Conservation (phyloP, 176 grass and related monocot genomes). For the Juncus effusus region DNA sequence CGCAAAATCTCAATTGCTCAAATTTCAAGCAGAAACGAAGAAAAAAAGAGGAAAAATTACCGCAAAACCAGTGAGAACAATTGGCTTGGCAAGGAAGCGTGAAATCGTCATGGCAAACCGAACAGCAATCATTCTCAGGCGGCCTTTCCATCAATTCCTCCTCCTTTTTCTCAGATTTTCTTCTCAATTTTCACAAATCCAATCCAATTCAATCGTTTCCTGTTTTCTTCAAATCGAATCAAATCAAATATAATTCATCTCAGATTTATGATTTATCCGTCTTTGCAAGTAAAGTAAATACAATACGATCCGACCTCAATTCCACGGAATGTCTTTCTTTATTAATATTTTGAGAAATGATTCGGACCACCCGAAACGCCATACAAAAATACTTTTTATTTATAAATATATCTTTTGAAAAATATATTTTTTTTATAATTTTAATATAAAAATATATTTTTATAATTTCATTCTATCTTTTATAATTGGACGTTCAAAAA, state of each 20-base stretch:
- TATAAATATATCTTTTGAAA: no score
- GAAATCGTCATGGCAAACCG: slow-evolving; percentile 84
- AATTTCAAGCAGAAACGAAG: not conserved
- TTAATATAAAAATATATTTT: no score
- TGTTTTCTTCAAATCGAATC: no score
- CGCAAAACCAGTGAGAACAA: slow-evolving; percentile 99
- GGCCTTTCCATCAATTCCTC: slow-evolving; percentile 35
- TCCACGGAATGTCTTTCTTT: no score
- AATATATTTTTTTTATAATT: no score
- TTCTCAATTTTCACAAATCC: slow-evolving; percentile 7
- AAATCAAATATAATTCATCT: not conserved
- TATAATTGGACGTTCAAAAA: no score
- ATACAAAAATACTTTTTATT: no score
- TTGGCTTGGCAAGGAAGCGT: slow-evolving; percentile 79
- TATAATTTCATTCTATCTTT: no score
- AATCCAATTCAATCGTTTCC: not conserved
- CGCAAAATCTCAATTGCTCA: not conserved
- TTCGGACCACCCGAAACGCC: no score
- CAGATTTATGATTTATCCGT: not conserved
- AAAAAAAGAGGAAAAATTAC: slow-evolving; percentile 19
- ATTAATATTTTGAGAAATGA: no score
- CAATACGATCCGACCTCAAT: no score
- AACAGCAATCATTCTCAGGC: slow-evolving; percentile 81
- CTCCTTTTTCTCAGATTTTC: not conserved
- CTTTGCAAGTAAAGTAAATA: no score